Evolutionary conservation across 2,329 filamentous ascomycete species (phyloP).

Genomic region (Venturia asperata): DNA sequence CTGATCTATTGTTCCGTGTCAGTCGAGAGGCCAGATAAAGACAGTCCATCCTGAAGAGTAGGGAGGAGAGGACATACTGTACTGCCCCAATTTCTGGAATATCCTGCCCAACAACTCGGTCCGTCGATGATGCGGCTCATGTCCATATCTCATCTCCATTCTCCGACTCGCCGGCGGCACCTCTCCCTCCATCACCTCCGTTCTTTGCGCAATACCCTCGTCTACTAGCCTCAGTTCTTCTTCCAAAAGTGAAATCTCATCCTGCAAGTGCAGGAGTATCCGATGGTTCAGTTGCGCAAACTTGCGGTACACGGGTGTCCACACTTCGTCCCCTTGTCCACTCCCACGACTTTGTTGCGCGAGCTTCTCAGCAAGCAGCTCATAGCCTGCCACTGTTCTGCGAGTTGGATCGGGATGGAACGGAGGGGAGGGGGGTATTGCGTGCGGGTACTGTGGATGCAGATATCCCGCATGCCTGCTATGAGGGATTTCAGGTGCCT

Average conservation of each 20-base stretch:
- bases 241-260: slow-evolving; percentile 75
- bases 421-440: not conserved
- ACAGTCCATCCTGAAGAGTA: too few species aligned
- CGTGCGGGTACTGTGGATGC: not conserved
- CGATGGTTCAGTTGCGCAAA: slow-evolving; percentile 80
- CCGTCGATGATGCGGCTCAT: slow-evolving; percentile 52
- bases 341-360: not conserved
- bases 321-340: not conserved
- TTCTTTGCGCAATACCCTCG: slow-evolving; percentile 43
- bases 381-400: slow-evolving; percentile 33
- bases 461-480: not conserved
- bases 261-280: slow-evolving; percentile 73
- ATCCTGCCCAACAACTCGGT: slow-evolving; percentile 56
- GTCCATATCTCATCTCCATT: slow-evolving; percentile 47
- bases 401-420: slow-evolving; percentile 24
- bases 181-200: slow-evolving; percentile 26
- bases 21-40: not conserved
- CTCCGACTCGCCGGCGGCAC: slow-evolving; percentile 52
- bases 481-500: slow-evolving; percentile 2
- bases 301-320: slow-evolving; percentile 65
- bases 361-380: slow-evolving; percentile 33
- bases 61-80: slow-evolving; percentile 46
- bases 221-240: slow-evolving; percentile 68
- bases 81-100: slow-evolving; percentile 59
- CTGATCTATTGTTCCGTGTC: slow-evolving; percentile 39